phyloP scores from a whole-genome alignment of 139 green algal species.

The Haematococcus sp. region DNA sequence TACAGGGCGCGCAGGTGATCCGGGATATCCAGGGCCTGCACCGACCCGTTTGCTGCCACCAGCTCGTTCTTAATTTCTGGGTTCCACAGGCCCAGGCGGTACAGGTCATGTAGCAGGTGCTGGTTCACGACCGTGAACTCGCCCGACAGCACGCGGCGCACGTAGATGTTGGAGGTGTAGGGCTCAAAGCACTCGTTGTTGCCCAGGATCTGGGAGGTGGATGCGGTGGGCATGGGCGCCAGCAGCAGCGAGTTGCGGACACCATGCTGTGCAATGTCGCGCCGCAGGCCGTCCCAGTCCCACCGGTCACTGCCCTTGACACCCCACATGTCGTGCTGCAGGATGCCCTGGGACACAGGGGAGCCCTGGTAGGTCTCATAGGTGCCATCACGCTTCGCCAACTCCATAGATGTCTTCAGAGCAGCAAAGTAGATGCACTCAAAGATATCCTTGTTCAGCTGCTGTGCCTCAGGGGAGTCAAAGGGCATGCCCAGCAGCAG shows the following conservation, averaged over 20 bases:
- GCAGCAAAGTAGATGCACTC: slow-evolving; percentile 95
- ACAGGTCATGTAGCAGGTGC: slow-evolving; percentile 95
- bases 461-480: slow-evolving; percentile 72
- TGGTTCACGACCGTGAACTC: slow-evolving; percentile 97
- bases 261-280: slow-evolving; percentile 74
- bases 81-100: slow-evolving; percentile 86
- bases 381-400: slow-evolving; percentile 76
- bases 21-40: slow-evolving; percentile 79
- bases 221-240: slow-evolving; percentile 97
- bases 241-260: slow-evolving; percentile 97
- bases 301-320: slow-evolving; percentile 70
- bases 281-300: slow-evolving; percentile 84
- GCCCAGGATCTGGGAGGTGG: slow-evolving; percentile 87
- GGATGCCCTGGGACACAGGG: slow-evolving; percentile 77
- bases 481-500: slow-evolving; percentile 97
- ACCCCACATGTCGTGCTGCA: slow-evolving; percentile 98
- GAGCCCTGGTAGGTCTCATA: slow-evolving; percentile 90
- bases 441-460: slow-evolving; percentile 95
- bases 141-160: slow-evolving; percentile 91
- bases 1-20: slow-evolving; percentile 92
- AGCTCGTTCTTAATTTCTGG: slow-evolving; percentile 94
- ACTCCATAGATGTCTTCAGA: slow-evolving; percentile 74
- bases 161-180: slow-evolving; percentile 99
- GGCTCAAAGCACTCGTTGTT: slow-evolving; percentile 99
- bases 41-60: slow-evolving; percentile 58